Evolutionary conservation across 306 rosid species (phyloP).

Genomic region (Fragaria vesca): DNA sequence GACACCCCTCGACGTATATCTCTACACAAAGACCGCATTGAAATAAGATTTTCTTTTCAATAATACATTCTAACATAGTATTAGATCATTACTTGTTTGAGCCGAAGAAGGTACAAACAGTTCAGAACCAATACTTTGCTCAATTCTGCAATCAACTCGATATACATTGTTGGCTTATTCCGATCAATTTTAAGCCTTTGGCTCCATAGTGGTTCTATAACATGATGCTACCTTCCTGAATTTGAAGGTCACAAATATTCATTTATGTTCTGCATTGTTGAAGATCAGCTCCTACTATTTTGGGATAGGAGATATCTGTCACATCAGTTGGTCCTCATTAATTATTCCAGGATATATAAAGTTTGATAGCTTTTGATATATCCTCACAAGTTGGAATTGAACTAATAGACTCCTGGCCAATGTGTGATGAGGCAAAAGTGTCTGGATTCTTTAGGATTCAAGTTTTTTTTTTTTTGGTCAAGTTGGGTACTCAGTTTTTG

Average conservation of each 20-base stretch:
- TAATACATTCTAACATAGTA: background rate
- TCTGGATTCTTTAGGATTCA: slow-evolving; percentile 13
- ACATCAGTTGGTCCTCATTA: background rate
- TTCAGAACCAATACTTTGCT: background rate
- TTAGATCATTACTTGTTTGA: background rate
- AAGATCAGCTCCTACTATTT: background rate
- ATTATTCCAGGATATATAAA: slow-evolving; percentile 7
- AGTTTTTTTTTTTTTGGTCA: background rate
- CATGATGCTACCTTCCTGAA: background rate
- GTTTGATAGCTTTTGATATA: background rate
- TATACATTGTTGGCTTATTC: background rate
- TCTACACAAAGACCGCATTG: background rate
- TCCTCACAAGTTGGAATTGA: slow-evolving; percentile 45
- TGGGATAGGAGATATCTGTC: slow-evolving; percentile 3
- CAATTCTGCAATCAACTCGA: background rate
- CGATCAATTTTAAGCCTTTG: background rate
- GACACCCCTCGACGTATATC: background rate
- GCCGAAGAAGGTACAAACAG: background rate
- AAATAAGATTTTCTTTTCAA: background rate
- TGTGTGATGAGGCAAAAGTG: slow-evolving; percentile 12
- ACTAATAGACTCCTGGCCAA: slow-evolving; percentile 11
- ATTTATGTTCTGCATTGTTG: background rate
- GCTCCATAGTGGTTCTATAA: background rate
- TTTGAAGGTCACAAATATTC: background rate
- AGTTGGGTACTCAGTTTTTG: background rate